Base-by-base conservation (phyloP, 768 basidiomycete species). In the Leccinum imitatum region DNA sequence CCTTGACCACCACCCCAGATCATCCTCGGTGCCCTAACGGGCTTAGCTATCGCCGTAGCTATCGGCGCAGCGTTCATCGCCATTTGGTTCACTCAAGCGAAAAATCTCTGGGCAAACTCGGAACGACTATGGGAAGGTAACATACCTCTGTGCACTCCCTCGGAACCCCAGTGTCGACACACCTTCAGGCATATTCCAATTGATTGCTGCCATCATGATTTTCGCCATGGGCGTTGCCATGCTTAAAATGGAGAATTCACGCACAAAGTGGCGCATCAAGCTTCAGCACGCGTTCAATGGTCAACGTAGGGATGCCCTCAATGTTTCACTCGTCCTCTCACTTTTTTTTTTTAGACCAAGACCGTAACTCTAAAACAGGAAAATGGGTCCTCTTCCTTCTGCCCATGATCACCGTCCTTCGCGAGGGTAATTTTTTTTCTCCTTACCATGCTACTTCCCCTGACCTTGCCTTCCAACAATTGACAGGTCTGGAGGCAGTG, bases 91-190 rank as follows among this genome's bases (percentile, higher is more conserved):
- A 98, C 94, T 31, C 85, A 91, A 68, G 89, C 95, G 0, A 80
- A 82, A 21, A 78, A 97, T 72, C 81, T 98, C 17, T 98, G 93
- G 90, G 71, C 81, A 44, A 86, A 85, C 68, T 84, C 93, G 6
- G 96, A 98, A 75, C 82, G 86, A 57, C 75, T 95, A 59, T 98
- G 96, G 96, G 96, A 98, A 81, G 96, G 95, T 79, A 71, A 71
- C 25, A 19, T 54, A 5, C 54, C 53, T 41, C 25, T 19, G 19
- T 46, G 39, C 48, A 46, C 31, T 46, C 30, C 21, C 4, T 14
- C 19, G 1, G 10, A 7, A 11, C 15, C 4, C 15, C 47, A 4
- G 0, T 41, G 41, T 60, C 61, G 3, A 51, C 50, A 0, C 30
- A 52, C 41, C 44, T 41, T 56, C 21, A 90, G 89, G 86, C 27